Base-by-base conservation (phyloP, 2,329 filamentous ascomycete species). In the Xylariaceae sp. region DNA sequence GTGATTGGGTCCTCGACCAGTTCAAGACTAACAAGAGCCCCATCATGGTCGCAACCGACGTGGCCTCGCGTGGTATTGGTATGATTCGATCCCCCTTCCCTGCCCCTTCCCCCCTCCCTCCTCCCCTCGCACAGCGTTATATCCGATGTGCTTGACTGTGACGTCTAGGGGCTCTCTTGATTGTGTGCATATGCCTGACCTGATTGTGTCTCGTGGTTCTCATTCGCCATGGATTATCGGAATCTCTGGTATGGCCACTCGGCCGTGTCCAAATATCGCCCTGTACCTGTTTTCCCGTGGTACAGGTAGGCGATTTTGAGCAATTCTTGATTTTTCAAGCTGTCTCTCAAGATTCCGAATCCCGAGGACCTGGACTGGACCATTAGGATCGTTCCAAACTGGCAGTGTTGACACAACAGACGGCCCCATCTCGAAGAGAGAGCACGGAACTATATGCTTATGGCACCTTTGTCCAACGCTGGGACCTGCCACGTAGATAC, bases 41-140 rank as follows among this genome's bases (percentile, higher is more conserved):
- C 70, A 95, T 99, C 84, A 96, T 99, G 91, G 94, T 99, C 77
- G 94, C 94, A 76, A 99, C 94, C 61, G 94, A 97, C 69, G 94
- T 99, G 76, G 94, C 94, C 76, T 97, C 94, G 70, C 94, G 94
- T 91, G 94, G 94, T 90, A 96, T 99, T 77, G 94, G 94, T 96
- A 95, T 95, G 90, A 63, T 62, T 58, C 52, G 92, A 87, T 83
- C 77, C 80, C 75, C 75, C 75, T 7, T 27, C 7, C 71, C 73
- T 19, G 17, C 75, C 68, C 71, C 72, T 66, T 66, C 63, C 66
- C 65, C 66, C 59, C 7, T 27, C 22, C 66, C 62, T 64, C 61
- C 58, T 78, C 77, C 77, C 74, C 75, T 77, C 76, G 77, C 79
- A 81, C 75, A 77, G 72, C 74, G 68, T 71, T 70, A 69, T 66